Evolutionary conservation across 148 eudicot genomes (phyloP), one percentile per base, ranked within the genome.

Genomic region (Camellia lanceoleosa): DNA sequence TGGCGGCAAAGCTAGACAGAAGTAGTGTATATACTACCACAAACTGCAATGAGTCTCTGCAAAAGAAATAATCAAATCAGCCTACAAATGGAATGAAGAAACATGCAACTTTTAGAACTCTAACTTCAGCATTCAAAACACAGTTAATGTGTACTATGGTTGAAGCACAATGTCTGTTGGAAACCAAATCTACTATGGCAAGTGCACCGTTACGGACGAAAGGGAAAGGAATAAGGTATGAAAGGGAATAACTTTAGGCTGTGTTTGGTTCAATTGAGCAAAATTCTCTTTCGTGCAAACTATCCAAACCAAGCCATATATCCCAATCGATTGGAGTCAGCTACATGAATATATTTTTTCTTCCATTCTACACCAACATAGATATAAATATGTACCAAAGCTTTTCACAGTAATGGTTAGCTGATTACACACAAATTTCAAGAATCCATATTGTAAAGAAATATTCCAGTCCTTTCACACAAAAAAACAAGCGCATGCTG

Each of bases 41-140:
- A 63, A 47, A 46, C 59, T 62, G 44, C 58, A 46, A 46, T 63
- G 16, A 47, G 15, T 63, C 59, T 76, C 79, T 76, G 70, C 79
- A 76, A 62, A 76, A 74, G 51, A 55, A 61, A 62, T 19, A 16
- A 68, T 6, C 71, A 68, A 41, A 68, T 47, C 12, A 15, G 42
- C 3, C 44, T 4, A 76, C 19, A 18, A 9, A 62, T n/a, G 61
- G 43, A 72, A 20, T 20, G 68, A 44, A 51, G 43, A 43, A 47
- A 20, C 41, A 63, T 46, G 52, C 19, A 10, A 46, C n/a, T 47
- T 11, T 2, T 7, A 18, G 15, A 55, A 55, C 58, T 7, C 58
- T 2, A 23, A 23, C 54, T 51, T 5, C 9, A 5, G 9, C 54
- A 51, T 5, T 5, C 5, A 51, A 0, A 51, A 5, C 54, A 2